phyloP scores from a whole-genome alignment of 106 monocot species.

The Dioscorea dumetorum region DNA sequence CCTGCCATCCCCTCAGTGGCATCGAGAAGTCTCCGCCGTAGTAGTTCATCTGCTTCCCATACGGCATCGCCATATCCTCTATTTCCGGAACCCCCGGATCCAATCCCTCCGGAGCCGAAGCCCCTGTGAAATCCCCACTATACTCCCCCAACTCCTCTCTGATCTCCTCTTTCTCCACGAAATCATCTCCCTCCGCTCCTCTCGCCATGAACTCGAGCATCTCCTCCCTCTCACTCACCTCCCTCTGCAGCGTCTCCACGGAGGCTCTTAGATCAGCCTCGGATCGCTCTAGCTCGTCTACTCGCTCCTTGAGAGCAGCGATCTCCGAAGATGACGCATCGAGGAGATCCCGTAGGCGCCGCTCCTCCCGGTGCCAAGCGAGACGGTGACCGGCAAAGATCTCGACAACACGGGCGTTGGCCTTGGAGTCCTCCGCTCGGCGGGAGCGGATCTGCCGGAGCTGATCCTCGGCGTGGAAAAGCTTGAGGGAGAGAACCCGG shows the following conservation, averaged over 20 bases:
- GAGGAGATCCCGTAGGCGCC: conserved; percentile 36
- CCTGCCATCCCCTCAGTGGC: conserved; percentile 29
- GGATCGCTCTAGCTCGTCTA: conserved; percentile 1
- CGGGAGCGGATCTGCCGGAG: conserved; percentile 56
- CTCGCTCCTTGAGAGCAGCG: background rate
- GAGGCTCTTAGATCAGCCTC: background rate
- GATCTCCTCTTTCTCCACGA: conserved; percentile 5
- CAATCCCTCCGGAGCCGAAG: conserved; percentile 7
- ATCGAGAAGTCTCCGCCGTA: conserved; percentile 9
- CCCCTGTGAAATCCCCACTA: background rate
- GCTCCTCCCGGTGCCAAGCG: conserved; percentile 72
- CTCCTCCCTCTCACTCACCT: background rate
- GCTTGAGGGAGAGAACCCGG: conserved; percentile 60
- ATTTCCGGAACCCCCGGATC: conserved; percentile 11
- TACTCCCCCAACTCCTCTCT: too few species aligned
- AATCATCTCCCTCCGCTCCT: conserved; percentile 8
- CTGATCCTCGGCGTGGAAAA: conserved; percentile 82
- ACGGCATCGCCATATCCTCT: conserved; percentile 18
- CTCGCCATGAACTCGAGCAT: conserved; percentile 39
- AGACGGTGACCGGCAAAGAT: conserved; percentile 88
- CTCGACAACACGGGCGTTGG: conserved; percentile 93
- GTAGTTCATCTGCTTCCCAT: conserved; percentile 3
- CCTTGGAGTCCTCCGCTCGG: conserved; percentile 74
- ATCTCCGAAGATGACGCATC: conserved; percentile 17
- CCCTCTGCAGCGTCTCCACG: background rate